Conservation (phyloP, 306 rosid genomes). For the Prunus persica region Prunus_persica_NCBIv2 NC_034015.1:14013001-14013500, state of each 20-base stretch:
- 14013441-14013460: no score
- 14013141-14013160: constrained; percentile 77
- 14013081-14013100: background rate
- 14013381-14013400: background rate
- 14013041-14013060: background rate
- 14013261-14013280: background rate
- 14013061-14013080: no score
- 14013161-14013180: background rate
- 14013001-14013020: background rate
- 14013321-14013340: background rate
- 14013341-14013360: background rate
- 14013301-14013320: background rate
- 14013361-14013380: background rate
- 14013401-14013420: no score
- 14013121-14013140: constrained; percentile 70
- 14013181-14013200: background rate
- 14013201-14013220: background rate
- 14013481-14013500: background rate
- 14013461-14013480: no score
- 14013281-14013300: background rate
- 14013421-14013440: no score
- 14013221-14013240: background rate
- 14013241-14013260: background rate
- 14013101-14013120: constrained; percentile 7
- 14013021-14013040: background rate